Conservation (phyloP, 768 basidiomycete species). For the Mycena albidolilacea region DNA sequence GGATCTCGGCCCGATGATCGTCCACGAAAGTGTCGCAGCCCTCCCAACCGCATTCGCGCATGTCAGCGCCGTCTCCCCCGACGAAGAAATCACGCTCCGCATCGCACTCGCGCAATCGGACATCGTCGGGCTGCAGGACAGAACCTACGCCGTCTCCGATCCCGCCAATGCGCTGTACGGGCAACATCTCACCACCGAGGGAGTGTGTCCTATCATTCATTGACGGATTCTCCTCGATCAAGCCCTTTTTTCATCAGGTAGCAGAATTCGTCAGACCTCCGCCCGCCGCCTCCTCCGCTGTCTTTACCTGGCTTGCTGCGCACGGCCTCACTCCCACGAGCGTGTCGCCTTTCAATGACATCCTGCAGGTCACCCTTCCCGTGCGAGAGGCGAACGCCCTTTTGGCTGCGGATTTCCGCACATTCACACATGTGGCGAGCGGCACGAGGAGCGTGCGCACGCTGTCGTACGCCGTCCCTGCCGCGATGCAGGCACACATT, state of each 20-base stretch:
- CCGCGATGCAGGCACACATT: conserved; percentile 56
- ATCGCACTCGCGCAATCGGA: conserved; percentile 2
- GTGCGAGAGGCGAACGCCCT: conserved; percentile 61
- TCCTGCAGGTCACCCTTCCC: conserved; percentile 48
- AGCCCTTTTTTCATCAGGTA: background rate
- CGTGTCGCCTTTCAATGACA: conserved; percentile 56
- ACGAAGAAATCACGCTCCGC: background rate
- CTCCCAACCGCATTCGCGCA: background rate
- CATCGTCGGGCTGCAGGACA: conserved; percentile 6
- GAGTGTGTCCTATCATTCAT: background rate
- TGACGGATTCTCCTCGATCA: background rate
- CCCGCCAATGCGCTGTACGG: conserved; percentile 3
- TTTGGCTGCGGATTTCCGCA: conserved; percentile 57
- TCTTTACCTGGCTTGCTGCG: conserved; percentile 55
- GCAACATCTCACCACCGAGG: conserved; percentile 3
- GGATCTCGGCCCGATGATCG: background rate
- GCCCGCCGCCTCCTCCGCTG: conserved; percentile 4
- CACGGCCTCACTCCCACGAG: conserved; percentile 56
- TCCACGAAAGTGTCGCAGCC: background rate
- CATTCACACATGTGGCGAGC: conserved; percentile 53
- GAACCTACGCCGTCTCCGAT: conserved; percentile 9
- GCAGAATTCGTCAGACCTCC: conserved; percentile 1
- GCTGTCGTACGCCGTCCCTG: conserved; percentile 63
- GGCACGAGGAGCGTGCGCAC: conserved; percentile 60
- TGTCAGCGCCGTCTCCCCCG: background rate